Conservation (phyloP, 768 basidiomycete genomes). For the Termitomyces sp. region DNA sequence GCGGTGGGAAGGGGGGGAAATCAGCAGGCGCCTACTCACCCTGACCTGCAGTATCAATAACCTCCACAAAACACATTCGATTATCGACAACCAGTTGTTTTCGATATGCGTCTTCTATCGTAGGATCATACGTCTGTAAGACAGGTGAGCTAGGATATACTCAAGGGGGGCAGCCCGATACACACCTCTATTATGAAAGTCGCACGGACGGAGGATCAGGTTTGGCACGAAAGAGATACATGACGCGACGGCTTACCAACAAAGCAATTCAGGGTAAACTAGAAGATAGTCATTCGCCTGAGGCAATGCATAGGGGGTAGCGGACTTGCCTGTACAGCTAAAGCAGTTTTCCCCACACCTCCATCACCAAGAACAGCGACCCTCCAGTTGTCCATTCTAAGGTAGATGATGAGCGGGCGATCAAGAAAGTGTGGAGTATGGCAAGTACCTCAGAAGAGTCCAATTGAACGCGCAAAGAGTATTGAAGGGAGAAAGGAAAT, state of each 20-base stretch:
- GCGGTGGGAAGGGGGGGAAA: conserved; percentile 18
- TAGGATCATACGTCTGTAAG: conserved; percentile 89
- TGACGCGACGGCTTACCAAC: conserved; percentile 64
- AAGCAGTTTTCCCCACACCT: conserved; percentile 95
- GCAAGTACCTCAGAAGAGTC: conserved; percentile 30
- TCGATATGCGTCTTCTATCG: conserved; percentile 97
- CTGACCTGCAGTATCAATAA: conserved; percentile 97
- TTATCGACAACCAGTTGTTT: conserved; percentile 95
- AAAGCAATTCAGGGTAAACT: conserved; percentile 97
- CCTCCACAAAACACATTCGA: conserved; percentile 93
- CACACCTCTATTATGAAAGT: conserved; percentile 49
- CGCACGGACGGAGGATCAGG: not conserved
- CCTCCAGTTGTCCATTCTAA: conserved; percentile 90
- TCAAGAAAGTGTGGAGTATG: conserved; percentile 13
- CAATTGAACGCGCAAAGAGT: conserved; percentile 29
- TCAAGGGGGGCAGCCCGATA: conserved; percentile 6
- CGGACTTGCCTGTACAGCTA: conserved; percentile 85
- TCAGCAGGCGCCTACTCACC: conserved; percentile 48
- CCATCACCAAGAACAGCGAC: conserved; percentile 96
- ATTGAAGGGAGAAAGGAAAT: conserved; percentile 26
- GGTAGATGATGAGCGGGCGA: conserved; percentile 19
- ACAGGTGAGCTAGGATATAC: conserved; percentile 15
- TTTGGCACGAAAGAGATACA: conserved; percentile 14
- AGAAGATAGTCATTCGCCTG: conserved; percentile 13
- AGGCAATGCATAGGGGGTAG: conserved; percentile 5